Base-by-base conservation (phyloP, 805 yeast species). In the Cyberlindnera sargentensis region DNA sequence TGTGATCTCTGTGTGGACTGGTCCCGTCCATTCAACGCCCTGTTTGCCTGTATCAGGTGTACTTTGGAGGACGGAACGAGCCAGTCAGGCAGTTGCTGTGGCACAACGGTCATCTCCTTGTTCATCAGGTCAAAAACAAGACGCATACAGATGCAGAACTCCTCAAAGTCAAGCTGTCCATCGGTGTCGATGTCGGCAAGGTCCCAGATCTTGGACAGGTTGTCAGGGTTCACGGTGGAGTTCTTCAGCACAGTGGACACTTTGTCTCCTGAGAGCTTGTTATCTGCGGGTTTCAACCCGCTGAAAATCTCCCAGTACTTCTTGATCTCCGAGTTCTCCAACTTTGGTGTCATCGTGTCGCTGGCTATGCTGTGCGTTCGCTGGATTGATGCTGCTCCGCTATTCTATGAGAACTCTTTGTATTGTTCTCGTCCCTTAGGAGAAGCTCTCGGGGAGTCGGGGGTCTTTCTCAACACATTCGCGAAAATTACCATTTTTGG, bases 271-370 rank as follows among this genome's bases (percentile, higher is more conserved):
- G 83, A 73, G 31, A 93, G 73, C 59, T 84, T 81, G 59, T 87
- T 89, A 43, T 79, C 76, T 31, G 67, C 78, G 0, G 99, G 99
- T 50, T 78, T 77, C 56, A 93, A 76, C 10, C 96, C 95, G 50
- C 83, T 80, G 71, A 93, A 93, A 38, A 93, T 90, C 65, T 93
- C 95, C 99, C 99, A 93, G 72, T 89, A 93, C 67, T 91, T 91
- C 58, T 89, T 84, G 56, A 90, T 89, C 66, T 93, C 99, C 84
- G 95, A 89, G 55, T 89, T 93, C 63, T 88, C 96, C 47, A 89
- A 67, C 49, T 84, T 80, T 26, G 91, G 89, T 25, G 58, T 44
- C 61, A 55, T 57, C 25, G n/a, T n/a, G n/a, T n/a, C n/a, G n/a
- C n/a, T n/a, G n/a, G n/a, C n/a, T n/a, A n/a, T n/a, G n/a, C n/a